Evolutionary conservation across 176 grass and related monocot genomes (phyloP), one percentile per base, ranked within the genome.

Genomic region (Cocos nucifera): DNA sequence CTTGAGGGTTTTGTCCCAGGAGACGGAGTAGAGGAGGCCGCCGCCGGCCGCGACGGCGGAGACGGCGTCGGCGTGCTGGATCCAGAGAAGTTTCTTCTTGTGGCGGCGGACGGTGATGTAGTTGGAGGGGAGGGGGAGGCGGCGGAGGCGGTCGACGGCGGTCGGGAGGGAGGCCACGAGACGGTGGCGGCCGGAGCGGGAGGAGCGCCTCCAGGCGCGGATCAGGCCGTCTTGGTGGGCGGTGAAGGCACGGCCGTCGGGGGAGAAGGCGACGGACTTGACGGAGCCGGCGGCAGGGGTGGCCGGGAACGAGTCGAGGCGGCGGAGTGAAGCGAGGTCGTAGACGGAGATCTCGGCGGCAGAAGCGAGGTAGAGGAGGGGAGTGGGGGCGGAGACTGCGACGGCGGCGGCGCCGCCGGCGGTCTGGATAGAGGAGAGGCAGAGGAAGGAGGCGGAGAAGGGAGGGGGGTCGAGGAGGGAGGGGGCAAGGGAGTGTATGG

Each of bases 1-100:
- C 78, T 96, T 96, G 51, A 96, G 92, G 15, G 87, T 85, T 66
- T 60, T 87, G 77, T 96, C 92, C 92, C 92, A 96, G 26, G 92
- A 96, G 16, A 80, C 83, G 57, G 92, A 96, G 75, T 90, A 90
- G 61, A 96, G 84, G 23, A 81, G 61, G 44, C 69, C 71, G 22
- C 79, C 76, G 55, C 77, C 72, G 22, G 72, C 62, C 0, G 83
- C 78, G 4, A 90, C 69, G 16, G 80, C 86, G 0, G 92, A 84
- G 22, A 90, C 87, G 14, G 81, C 32, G 19, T 96, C 83, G 15
- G 83, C 83, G 22, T 90, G 83, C 77, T 90, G 75, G 15, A 96
- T 87, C 87, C 92, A 90, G 59, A 90, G 79, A 9, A 68, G 75
- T 22, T 77, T 69, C 63, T 89, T 83, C 63, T 89, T 83, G 66